These are phyloP conservation scores for Fonsecaea monophora DNA, from an alignment of 2,329 filamentous ascomycete species.

Conservation along the genomic window DNA sequence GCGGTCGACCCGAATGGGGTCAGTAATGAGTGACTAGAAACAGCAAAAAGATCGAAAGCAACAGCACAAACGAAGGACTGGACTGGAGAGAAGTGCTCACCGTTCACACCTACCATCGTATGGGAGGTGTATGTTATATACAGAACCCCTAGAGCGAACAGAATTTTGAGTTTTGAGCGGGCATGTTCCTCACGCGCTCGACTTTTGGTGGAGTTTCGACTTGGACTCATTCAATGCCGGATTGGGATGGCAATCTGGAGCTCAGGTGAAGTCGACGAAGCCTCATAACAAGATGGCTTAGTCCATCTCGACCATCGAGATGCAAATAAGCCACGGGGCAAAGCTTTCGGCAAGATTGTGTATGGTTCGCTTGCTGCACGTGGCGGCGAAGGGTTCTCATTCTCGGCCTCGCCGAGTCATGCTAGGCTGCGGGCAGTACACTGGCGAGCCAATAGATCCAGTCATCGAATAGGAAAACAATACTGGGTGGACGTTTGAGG, in stretches of 20 bases:
- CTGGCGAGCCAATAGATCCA: background rate
- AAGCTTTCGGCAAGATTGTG: constrained; percentile 1
- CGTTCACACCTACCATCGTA: background rate
- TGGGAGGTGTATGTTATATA: background rate
- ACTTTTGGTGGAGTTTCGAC: background rate
- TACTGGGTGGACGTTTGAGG: background rate
- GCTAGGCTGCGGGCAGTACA: background rate
- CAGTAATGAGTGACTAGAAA: constrained; percentile 2
- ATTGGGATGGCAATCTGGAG: background rate
- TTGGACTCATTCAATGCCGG: constrained; percentile 1
- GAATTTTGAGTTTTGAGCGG: background rate
- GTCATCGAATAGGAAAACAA: background rate
- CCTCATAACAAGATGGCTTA: background rate
- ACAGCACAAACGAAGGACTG: constrained; percentile 1
- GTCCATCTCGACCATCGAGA: background rate
- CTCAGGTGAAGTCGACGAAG: constrained; percentile 3
- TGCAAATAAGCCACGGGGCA: background rate
- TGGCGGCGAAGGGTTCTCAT: background rate
- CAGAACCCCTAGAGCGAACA: background rate
- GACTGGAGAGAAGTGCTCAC: constrained; percentile 1
- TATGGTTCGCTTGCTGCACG: background rate
- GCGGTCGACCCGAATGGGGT: background rate
- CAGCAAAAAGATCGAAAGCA: background rate
- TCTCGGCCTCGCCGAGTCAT: background rate
- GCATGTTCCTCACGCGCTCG: background rate